Evolutionary conservation across 2,329 filamentous ascomycete species (phyloP).

Genomic region (Ophiostoma populinum): DNA sequence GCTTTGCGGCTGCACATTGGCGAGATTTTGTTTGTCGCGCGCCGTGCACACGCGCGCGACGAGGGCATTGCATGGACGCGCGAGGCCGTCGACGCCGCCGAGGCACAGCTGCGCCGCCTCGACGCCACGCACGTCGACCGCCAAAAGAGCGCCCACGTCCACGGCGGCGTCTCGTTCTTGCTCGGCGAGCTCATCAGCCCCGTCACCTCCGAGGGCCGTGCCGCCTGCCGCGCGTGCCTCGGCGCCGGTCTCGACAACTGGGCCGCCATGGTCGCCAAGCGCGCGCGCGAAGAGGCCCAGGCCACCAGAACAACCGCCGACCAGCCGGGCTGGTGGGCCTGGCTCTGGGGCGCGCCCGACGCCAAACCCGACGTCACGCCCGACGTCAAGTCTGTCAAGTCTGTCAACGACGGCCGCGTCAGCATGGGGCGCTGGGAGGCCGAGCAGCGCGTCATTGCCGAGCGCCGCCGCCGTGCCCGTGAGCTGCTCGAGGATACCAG

Average conservation of each 20-base stretch:
- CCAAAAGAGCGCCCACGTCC: neutral
- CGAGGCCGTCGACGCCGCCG: slow-evolving; percentile 68
- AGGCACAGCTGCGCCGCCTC: slow-evolving; percentile 42
- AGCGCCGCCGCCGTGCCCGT: slow-evolving; percentile 31
- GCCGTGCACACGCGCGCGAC: slow-evolving; percentile 25
- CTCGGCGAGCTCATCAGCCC: neutral
- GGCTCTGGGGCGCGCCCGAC: slow-evolving; percentile 19
- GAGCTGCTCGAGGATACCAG: slow-evolving; percentile 33
- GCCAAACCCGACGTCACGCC: slow-evolving; percentile 3
- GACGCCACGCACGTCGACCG: slow-evolving; percentile 1
- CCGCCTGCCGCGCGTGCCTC: slow-evolving; percentile 62
- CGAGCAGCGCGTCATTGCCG: slow-evolving; percentile 35
- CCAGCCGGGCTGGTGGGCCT: slow-evolving; percentile 20
- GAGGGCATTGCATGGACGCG: slow-evolving; percentile 79
- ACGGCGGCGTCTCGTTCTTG: neutral
- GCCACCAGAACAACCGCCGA: neutral
- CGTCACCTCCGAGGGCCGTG: slow-evolving; percentile 21
- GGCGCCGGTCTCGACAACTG: slow-evolving; percentile 64
- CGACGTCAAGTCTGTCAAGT: too few species aligned
- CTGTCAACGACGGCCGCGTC: too few species aligned
- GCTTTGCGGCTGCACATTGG: slow-evolving; percentile 80
- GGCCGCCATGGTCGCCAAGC: slow-evolving; percentile 57
- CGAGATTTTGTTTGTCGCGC: slow-evolving; percentile 59
- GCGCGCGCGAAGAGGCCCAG: slow-evolving; percentile 36
- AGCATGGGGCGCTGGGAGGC: slow-evolving; percentile 36